These are phyloP conservation scores for Mentha longifolia DNA, from an alignment of 257 asterid genomes.

Conservation along the genomic window DNA sequence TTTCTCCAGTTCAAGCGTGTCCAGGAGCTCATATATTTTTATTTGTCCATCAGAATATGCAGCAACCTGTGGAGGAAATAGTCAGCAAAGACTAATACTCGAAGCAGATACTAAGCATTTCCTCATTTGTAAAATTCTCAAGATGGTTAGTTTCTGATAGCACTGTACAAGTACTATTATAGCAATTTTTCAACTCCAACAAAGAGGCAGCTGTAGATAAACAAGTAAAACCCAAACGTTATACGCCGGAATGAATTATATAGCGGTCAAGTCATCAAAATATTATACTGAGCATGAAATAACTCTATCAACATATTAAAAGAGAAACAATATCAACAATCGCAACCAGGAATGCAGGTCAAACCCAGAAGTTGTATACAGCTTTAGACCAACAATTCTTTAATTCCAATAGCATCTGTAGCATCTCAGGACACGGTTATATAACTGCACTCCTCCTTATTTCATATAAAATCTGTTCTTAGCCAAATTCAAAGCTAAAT, in stretches of 20 bases:
- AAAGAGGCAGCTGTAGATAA: background rate
- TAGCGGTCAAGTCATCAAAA: background rate
- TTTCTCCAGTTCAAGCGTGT: slow-evolving; percentile 78
- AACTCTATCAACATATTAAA: background rate
- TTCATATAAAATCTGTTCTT: slow-evolving; percentile 11
- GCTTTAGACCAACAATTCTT: background rate
- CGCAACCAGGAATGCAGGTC: background rate
- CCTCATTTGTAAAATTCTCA: background rate
- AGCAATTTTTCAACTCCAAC: background rate
- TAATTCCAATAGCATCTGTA: slow-evolving; percentile 7
- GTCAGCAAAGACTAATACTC: slow-evolving; percentile 5
- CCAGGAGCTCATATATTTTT: slow-evolving; percentile 76
- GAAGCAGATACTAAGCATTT: slow-evolving; percentile 3
- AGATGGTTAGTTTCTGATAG: background rate
- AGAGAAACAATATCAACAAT: background rate
- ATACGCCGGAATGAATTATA: background rate
- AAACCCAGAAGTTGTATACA: background rate
- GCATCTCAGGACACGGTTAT: slow-evolving; percentile 1
- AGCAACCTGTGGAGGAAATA: slow-evolving; percentile 59
- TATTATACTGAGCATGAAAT: background rate
- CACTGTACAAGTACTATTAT: background rate
- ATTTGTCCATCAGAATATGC: slow-evolving; percentile 87
- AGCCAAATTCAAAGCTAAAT: background rate
- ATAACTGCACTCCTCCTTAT: background rate
- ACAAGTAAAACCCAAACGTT: background rate